These are phyloP conservation scores for Xerocomus cyaneibrunnescens DNA, from an alignment of 1,284 basidiomycete genomes.

Conservation along the genomic window DNA sequence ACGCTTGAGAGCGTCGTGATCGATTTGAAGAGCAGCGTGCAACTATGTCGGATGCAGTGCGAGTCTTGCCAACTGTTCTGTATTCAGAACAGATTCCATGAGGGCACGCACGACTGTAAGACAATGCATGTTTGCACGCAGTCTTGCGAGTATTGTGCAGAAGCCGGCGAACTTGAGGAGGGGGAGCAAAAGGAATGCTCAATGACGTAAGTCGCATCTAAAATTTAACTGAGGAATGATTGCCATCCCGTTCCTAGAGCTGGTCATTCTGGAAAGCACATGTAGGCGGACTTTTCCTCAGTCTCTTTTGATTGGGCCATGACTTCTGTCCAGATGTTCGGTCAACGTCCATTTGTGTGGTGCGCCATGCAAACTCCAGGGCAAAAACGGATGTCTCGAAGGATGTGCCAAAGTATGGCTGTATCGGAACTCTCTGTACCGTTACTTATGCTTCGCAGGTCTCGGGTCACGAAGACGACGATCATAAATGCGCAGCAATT, in stretches of 20 bases:
- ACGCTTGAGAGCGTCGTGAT: conserved; percentile 42
- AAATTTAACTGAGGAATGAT: not conserved
- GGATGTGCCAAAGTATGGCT: conserved; percentile 46
- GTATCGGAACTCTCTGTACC: not conserved
- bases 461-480: conserved; percentile 43
- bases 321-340: conserved; percentile 40
- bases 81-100: conserved; percentile 44
- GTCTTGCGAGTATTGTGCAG: conserved; percentile 44
- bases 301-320: not conserved
- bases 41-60: conserved; percentile 51
- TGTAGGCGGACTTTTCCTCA: conserved; percentile 37
- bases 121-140: conserved; percentile 47
- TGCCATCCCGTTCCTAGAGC: conserved; percentile 38
- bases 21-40: conserved; percentile 45
- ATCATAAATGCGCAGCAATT: conserved; percentile 51
- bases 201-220: conserved; percentile 40
- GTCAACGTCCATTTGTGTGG: conserved; percentile 50
- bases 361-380: conserved; percentile 40
- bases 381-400: conserved; percentile 46
- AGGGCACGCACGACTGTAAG: conserved; percentile 45
- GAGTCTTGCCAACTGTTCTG: conserved; percentile 48
- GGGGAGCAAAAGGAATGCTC: conserved; percentile 35
- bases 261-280: conserved; percentile 52
- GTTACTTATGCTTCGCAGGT: conserved; percentile 35
- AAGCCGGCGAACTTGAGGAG: conserved; percentile 14